Conservation (phyloP, 1,139 yeast genomes). For the Geotrichum europaeum region DNA sequence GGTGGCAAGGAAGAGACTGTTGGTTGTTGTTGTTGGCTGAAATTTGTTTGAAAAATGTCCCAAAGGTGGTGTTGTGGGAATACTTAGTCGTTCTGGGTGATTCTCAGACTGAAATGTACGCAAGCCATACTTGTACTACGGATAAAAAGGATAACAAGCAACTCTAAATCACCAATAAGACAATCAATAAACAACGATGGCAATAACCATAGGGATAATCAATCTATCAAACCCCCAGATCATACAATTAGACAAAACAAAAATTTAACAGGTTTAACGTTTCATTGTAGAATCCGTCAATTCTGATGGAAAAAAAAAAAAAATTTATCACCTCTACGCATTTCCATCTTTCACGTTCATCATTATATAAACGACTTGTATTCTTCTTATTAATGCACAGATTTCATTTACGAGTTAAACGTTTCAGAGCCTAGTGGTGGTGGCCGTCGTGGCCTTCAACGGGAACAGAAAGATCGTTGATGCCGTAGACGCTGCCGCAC, state of each 20-base stretch:
- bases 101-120: background rate
- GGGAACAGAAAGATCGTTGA: constrained; percentile 84
- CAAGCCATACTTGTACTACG: background rate
- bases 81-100: background rate
- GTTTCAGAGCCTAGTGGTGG: constrained; percentile 24
- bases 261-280: background rate
- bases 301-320: background rate
- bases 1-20: background rate
- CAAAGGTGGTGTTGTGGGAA: background rate
- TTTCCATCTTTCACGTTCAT: background rate
- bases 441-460: constrained; percentile 49
- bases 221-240: too few species aligned
- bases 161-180: background rate
- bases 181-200: too few species aligned
- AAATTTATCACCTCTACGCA: background rate
- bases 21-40: background rate
- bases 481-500: constrained; percentile 91
- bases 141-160: background rate
- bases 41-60: background rate
- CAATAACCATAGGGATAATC: too few species aligned
- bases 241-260: background rate
- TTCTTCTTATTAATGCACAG: constrained; percentile 1
- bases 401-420: background rate
- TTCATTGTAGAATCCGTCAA: background rate
- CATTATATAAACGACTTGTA: background rate